phyloP scores from a whole-genome alignment of 2,329 filamentous ascomycete species.

The Paraconiothyrium brasiliense region DNA sequence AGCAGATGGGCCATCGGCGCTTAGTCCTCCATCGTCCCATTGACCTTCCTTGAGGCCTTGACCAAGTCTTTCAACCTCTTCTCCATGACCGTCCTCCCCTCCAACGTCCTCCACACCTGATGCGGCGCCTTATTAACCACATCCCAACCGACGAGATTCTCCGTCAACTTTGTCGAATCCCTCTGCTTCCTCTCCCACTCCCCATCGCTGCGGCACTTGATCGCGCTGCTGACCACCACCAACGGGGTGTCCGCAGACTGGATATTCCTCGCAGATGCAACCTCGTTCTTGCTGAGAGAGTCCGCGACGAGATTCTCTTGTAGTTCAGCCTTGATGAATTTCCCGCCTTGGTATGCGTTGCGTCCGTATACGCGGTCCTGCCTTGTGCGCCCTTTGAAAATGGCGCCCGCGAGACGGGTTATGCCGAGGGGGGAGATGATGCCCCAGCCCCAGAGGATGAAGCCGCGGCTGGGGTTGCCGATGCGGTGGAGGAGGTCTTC shows the following conservation, averaged over 20 bases:
- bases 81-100: slow-evolving; percentile 80
- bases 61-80: slow-evolving; percentile 78
- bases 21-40: slow-evolving; percentile 10
- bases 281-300: slow-evolving; percentile 84
- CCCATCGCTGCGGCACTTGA: slow-evolving; percentile 70
- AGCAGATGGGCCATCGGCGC: neutral
- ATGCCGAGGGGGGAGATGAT: slow-evolving; percentile 87
- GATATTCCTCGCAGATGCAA: slow-evolving; percentile 79
- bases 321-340: slow-evolving; percentile 87
- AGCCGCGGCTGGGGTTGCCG: slow-evolving; percentile 74
- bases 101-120: slow-evolving; percentile 80
- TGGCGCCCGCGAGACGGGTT: slow-evolving; percentile 78
- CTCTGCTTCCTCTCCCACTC: slow-evolving; percentile 87
- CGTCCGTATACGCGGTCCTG: slow-evolving; percentile 87
- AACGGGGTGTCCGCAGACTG: slow-evolving; percentile 79
- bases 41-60: slow-evolving; percentile 38
- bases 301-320: slow-evolving; percentile 92
- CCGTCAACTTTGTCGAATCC: slow-evolving; percentile 81
- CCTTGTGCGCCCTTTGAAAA: slow-evolving; percentile 82
- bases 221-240: slow-evolving; percentile 83
- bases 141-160: slow-evolving; percentile 84
- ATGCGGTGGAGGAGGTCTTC: slow-evolving; percentile 81
- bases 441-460: slow-evolving; percentile 86
- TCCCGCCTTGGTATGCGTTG: slow-evolving; percentile 79
- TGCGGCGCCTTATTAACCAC: slow-evolving; percentile 85